Evolutionary conservation across 2,329 filamentous ascomycete genomes (phyloP), one percentile per base, ranked within the genome.

Genomic region (Ophiostoma perfectum): DNA sequence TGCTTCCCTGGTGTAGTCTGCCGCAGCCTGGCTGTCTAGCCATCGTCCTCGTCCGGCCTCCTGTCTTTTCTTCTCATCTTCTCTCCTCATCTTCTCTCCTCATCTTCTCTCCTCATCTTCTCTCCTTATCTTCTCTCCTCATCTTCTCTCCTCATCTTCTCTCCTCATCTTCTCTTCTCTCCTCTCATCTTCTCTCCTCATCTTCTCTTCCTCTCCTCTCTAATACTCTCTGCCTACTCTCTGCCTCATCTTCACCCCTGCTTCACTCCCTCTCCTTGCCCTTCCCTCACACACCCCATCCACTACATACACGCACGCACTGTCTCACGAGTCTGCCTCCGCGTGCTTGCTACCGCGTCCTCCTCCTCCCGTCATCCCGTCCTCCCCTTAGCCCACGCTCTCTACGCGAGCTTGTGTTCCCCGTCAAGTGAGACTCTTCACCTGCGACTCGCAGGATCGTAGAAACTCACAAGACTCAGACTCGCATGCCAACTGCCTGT

Each of bases 391-490:
- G 49, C 63, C 41, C 66, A 63, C 63, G 18, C 69, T 47, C 44
- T 62, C 66, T 68, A 71, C 70, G 69, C 70, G 68, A 71, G 69
- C 70, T 68, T 70, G 70, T 72, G 67, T 64, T 63, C 67, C 70
- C 65, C 63, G 8, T 60, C 68, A 52, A 65, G 68, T 68, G 70
- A 71, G 69, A 70, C 69, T 52, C 58, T 8, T 47, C 63, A 45
- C 42, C 42, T 27, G 63, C 42, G 39, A 63, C 60, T 41, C 8
- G 55, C 60, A 42, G 39, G 18, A 41, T 42, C 39, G 39, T 39
- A 44, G 7, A 42, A 42, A 42, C 39, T 44, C 39, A 27, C 27
- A 42, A 6, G 11, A 55, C 18, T 7, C 18, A 55, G 47, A 49
- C 49, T 49, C 45, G n/a, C 16, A 55, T 18, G 8, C 49, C 18